Evolutionary conservation across 495 filamentous ascomycete genomes (phyloP), one percentile per base, ranked within the genome.

Genomic region (Geopyxis carbonaria): DNA sequence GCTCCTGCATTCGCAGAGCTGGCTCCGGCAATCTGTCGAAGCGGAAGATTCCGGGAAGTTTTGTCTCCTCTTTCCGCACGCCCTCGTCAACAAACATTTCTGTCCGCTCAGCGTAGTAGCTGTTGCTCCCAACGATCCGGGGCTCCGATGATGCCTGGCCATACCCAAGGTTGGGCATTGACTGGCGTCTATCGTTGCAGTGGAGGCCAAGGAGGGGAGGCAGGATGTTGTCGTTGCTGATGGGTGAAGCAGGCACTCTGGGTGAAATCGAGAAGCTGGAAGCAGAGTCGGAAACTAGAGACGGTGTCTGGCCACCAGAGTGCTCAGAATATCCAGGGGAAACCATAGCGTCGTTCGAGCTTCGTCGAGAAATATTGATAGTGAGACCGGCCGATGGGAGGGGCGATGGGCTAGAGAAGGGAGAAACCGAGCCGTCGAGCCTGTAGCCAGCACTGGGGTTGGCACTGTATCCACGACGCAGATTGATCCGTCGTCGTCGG

Each of bases 201-300:
- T 42, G 42, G 6, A 44, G 31, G 31, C 43, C 41, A 18, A 52
- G 53, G 27, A 62, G 34, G 2, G 59, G 58, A 18, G 60, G 59
- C 1, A 62, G 48, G 20, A 43, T 51, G 31, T 51, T 47, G 18
- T 43, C 39, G 23, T 36, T 29, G 6, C 45, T 38, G 22, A 45
- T 34, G 5, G 57, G 59, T 7, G 57, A 56, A 5, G 55, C 42
- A 25, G 51, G 48, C 5, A 64, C 33, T 32, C 62, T 46, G 43
- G 72, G 67, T 11, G 68, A 71, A 15, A 67, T 59, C 15, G 73
- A 74, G 47, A 67, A 71, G n/a, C 68, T 62, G 0, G 74, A 80
- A 47, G 73, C 69, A 42, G 65, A 67, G 51, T 83, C 78, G 2
- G 78, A 83, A 20, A 80, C 63, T 46, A 83, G 66, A 2, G 76